Conservation (phyloP, 305 asterid genomes). For the Fraxinus sp. region DNA sequence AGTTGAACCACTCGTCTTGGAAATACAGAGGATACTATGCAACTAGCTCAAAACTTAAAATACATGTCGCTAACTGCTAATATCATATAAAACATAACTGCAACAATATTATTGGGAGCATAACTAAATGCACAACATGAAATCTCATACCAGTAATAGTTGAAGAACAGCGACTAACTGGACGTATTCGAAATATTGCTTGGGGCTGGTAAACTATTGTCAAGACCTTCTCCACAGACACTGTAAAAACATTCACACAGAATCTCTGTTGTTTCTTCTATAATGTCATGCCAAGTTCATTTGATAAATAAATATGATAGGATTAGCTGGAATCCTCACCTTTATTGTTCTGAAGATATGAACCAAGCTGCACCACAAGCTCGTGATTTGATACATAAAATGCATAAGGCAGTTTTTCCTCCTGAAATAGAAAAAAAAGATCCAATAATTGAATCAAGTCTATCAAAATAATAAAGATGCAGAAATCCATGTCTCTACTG, state of each 20-base stretch:
- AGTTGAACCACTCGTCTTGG: background rate
- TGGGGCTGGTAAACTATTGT: conserved; percentile 92
- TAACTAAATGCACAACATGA: background rate
- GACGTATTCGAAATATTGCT: conserved; percentile 91
- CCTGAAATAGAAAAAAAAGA: conserved; percentile 43
- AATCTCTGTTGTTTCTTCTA: conserved; percentile 13
- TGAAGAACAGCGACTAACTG: conserved; percentile 88
- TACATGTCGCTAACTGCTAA: background rate
- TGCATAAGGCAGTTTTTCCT: conserved; percentile 84
- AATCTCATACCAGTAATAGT: conserved; percentile 65
- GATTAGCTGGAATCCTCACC: conserved; percentile 36
- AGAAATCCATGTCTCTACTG: background rate
- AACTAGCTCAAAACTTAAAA: background rate
- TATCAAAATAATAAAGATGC: background rate
- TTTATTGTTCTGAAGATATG: conserved; percentile 72
- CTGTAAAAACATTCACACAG: conserved; percentile 46
- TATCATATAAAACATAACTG: background rate
- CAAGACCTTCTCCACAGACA: conserved; percentile 87
- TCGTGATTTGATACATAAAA: conserved; percentile 83
- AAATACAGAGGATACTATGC: background rate
- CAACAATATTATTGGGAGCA: conserved; percentile 1
- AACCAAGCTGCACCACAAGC: conserved; percentile 71
- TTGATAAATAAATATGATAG: background rate
- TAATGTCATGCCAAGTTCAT: background rate
- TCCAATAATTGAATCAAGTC: conserved; percentile 12